Conservation (phyloP, 192 early-diverging fungal species). For the Tieghemiomyces parasiticus region DNA sequence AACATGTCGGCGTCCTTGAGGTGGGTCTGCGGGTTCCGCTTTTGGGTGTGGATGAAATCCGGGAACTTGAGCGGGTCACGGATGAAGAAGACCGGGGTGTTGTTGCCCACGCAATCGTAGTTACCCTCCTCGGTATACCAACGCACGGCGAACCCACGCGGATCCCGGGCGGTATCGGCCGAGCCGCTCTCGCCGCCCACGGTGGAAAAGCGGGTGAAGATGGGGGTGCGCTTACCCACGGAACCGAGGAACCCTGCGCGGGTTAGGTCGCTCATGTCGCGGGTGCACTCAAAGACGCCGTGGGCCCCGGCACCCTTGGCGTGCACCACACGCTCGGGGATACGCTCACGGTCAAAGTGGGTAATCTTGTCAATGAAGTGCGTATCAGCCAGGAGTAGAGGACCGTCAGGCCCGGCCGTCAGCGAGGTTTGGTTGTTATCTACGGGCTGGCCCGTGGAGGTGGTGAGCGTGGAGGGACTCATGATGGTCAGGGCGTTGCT, state of each 20-base stretch:
- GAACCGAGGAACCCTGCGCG: conserved; percentile 56
- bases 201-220: conserved; percentile 70
- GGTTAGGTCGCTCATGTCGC: conserved; percentile 50
- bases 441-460: conserved; percentile 52
- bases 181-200: conserved; percentile 60
- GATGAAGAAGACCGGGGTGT: conserved; percentile 74
- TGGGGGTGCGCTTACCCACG: conserved; percentile 61
- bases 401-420: conserved; percentile 50
- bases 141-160: conserved; percentile 69
- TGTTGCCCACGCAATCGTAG: conserved; percentile 80
- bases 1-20: conserved; percentile 47
- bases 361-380: conserved; percentile 62
- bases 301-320: conserved; percentile 74
- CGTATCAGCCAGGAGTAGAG: conserved; percentile 57
- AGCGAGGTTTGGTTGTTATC: conserved; percentile 58
- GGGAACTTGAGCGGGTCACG: conserved; percentile 70
- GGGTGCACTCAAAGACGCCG: conserved; percentile 67
- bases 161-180: conserved; percentile 64
- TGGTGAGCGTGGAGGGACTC: conserved; percentile 27
- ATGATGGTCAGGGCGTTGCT: no score
- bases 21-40: conserved; percentile 67
- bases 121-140: conserved; percentile 81
- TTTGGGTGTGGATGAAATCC: conserved; percentile 72
- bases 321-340: conserved; percentile 77
- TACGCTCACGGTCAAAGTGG: conserved; percentile 76